Percentiles rank a stretch among this genome's conserved stretches.
These are phyloP conservation scores for Pezicula carpinea DNA, from an alignment of 2,329 filamentous ascomycete species.

Conservation along the genomic window DNA sequence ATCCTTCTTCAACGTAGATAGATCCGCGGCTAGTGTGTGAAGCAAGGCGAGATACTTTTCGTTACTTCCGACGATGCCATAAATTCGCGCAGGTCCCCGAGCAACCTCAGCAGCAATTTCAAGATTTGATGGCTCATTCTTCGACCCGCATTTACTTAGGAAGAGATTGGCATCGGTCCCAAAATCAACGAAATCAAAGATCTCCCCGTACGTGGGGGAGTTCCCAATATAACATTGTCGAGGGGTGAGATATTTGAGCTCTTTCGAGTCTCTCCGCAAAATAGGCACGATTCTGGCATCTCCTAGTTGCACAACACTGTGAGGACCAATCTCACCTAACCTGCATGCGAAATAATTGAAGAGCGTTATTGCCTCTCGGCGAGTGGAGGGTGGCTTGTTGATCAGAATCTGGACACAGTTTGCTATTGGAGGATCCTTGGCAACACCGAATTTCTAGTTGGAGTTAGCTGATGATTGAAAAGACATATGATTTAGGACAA, in stretches of 20 bases:
- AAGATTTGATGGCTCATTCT: slow-evolving; percentile 79
- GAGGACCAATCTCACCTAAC: slow-evolving; percentile 64
- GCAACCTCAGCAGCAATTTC: slow-evolving; percentile 85
- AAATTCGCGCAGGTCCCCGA: slow-evolving; percentile 74
- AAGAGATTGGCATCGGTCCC: slow-evolving; percentile 84
- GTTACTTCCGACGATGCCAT: slow-evolving; percentile 71
- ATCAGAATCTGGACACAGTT: slow-evolving; percentile 73
- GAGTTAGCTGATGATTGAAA: neutral
- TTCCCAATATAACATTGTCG: slow-evolving; percentile 75
- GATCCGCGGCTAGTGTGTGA: slow-evolving; percentile 72
- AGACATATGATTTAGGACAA: slow-evolving; percentile 3
- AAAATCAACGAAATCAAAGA: slow-evolving; percentile 97
- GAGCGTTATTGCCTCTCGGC: slow-evolving; percentile 60
- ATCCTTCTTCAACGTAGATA: slow-evolving; percentile 67
- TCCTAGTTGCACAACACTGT: slow-evolving; percentile 54
- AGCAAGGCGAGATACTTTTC: slow-evolving; percentile 86
- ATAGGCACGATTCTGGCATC: slow-evolving; percentile 71
- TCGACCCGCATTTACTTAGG: slow-evolving; percentile 81
- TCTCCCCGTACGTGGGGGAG: slow-evolving; percentile 68
- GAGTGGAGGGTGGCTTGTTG: slow-evolving; percentile 63
- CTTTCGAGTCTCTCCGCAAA: slow-evolving; percentile 21
- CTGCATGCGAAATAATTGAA: slow-evolving; percentile 84
- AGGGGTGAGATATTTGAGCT: slow-evolving; percentile 58
- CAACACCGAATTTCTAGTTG: slow-evolving; percentile 72
- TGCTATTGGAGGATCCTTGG: slow-evolving; percentile 71